These are phyloP conservation scores for Purpureocillium lavendulum DNA, from an alignment of 2,329 filamentous ascomycete species.

Conservation along the genomic window DNA sequence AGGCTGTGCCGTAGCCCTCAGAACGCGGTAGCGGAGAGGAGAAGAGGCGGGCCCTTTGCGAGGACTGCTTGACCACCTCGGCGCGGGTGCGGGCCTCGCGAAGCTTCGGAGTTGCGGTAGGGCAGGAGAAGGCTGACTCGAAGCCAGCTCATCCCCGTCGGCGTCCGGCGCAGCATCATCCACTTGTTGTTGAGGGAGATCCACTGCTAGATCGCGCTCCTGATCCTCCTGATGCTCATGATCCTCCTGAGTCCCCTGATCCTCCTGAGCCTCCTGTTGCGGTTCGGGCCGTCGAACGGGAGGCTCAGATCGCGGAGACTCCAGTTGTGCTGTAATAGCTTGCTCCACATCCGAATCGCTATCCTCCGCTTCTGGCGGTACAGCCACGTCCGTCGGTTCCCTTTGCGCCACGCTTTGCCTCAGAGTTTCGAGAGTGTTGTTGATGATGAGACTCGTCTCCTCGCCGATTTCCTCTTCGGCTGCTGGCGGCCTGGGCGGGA, in stretches of 20 bases:
- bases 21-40: constrained; percentile 23
- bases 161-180: too few species aligned
- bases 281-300: too few species aligned
- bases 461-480: constrained; percentile 41
- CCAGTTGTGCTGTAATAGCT: too few species aligned
- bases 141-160: constrained; percentile 3
- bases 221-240: too few species aligned
- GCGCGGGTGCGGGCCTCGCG: constrained; percentile 15
- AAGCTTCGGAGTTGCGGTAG: constrained; percentile 11
- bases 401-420: constrained; percentile 21
- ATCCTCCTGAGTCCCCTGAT: too few species aligned
- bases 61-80: constrained; percentile 25
- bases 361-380: constrained; percentile 5
- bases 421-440: constrained; percentile 43
- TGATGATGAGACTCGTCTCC: constrained; percentile 48
- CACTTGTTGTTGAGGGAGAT: too few species aligned
- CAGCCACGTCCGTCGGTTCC: constrained; percentile 4
- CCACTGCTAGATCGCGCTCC: too few species aligned
- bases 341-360: too few species aligned
- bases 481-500: constrained; percentile 21
- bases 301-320: too few species aligned
- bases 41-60: constrained; percentile 18
- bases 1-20: constrained; percentile 19
- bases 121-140: constrained; percentile 10
- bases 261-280: too few species aligned